A percentile compares a stretch with the other conserved stretches of the same genome.
phyloP scores from a whole-genome alignment of 345 rosid species.

The Eucalyptus albens region DNA sequence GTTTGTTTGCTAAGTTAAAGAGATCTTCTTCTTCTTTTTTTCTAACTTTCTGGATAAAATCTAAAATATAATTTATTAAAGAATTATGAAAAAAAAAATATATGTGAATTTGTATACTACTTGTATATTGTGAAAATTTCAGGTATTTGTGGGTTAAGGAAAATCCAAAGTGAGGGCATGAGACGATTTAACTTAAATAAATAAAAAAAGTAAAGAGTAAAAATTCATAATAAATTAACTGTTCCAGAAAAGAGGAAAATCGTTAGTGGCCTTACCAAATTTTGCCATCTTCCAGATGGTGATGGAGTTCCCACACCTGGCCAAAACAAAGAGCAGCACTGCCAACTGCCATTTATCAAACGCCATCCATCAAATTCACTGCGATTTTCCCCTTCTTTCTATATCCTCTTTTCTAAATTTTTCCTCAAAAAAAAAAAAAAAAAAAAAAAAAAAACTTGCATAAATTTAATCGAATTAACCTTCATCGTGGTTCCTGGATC shows the following conservation, averaged over 20 bases:
- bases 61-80: background rate
- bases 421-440: too few relatives aligned
- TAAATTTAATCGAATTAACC: slow-evolving; percentile 15
- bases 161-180: background rate
- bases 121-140: background rate
- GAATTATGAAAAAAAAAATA: background rate
- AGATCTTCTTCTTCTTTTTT: background rate
- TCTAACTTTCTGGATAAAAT: background rate
- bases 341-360: slow-evolving; percentile 64
- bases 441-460: background rate
- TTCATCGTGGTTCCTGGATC: slow-evolving; percentile 91
- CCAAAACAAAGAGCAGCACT: slow-evolving; percentile 64
- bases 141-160: background rate
- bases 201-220: background rate
- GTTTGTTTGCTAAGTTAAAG: background rate
- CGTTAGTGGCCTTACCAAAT: slow-evolving; percentile 31
- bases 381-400: background rate
- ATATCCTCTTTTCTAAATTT: background rate
- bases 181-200: background rate
- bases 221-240: background rate
- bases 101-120: background rate
- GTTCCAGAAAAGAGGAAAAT: background rate
- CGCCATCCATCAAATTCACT: slow-evolving; percentile 3
- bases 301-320: slow-evolving; percentile 82
- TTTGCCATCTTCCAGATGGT: slow-evolving; percentile 92